Conservation (phyloP, 1,139 yeast genomes). For the Yamadazyma trypodendri region DNA sequence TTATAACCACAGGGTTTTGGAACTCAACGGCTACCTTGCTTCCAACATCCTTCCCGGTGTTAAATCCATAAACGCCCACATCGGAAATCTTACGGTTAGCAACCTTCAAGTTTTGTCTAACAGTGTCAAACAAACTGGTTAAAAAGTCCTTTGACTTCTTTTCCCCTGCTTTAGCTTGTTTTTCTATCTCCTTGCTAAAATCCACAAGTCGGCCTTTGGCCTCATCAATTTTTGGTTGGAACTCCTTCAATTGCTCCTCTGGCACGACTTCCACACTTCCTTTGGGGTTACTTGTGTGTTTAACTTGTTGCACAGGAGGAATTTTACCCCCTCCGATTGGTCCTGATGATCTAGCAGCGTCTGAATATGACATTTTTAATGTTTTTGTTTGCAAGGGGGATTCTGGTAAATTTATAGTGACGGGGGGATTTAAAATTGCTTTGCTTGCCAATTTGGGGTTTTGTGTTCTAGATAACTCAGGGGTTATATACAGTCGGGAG, state of each 20-base stretch:
- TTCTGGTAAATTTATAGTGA: conserved; percentile 1
- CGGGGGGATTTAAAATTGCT: conserved; percentile 5
- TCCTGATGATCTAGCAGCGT: conserved; percentile 41
- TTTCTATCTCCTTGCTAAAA: conserved; percentile 15
- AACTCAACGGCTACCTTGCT: conserved; percentile 20
- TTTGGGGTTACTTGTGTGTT: conserved; percentile 20
- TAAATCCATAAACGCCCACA: conserved; percentile 12
- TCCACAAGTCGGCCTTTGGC: conserved; percentile 15
- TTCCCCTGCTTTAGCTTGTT: conserved; percentile 18
- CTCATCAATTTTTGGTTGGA: conserved; percentile 24
- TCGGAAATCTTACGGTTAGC: conserved; percentile 10
- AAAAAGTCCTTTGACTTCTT: conserved; percentile 19
- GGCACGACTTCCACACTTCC: conserved; percentile 30
- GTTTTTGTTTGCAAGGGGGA: conserved; percentile 1
- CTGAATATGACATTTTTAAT: conserved; percentile 30
- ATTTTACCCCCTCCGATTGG: conserved; percentile 24
- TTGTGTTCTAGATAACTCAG: conserved; percentile 1
- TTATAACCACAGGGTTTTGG: conserved; percentile 61
- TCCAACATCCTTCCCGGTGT: conserved; percentile 6
- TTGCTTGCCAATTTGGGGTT: conserved; percentile 4
- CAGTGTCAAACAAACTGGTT: background rate
- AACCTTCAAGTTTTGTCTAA: conserved; percentile 2
- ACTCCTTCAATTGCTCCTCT: conserved; percentile 28
- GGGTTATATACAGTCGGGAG: conserved; percentile 1
- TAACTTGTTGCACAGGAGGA: conserved; percentile 21